Conservation (phyloP, 495 filamentous ascomycete genomes). For the Talaromyces liani region DNA sequence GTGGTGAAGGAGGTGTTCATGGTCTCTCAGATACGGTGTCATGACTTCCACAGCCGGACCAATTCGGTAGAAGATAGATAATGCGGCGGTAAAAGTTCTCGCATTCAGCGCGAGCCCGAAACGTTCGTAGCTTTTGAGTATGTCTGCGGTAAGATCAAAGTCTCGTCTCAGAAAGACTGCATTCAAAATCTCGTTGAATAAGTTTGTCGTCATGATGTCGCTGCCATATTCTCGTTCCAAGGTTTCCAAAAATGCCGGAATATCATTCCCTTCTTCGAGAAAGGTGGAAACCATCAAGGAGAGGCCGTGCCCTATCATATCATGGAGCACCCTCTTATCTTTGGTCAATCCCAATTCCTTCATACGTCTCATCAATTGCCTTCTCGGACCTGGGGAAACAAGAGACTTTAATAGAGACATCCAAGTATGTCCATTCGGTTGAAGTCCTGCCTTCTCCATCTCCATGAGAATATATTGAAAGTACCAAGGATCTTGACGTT, state of each 20-base stretch:
- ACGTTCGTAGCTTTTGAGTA: neutral
- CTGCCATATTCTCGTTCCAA: slow-evolving; percentile 22
- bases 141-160: neutral
- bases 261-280: slow-evolving; percentile 24
- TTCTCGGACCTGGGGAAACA: slow-evolving; percentile 22
- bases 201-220: slow-evolving; percentile 25
- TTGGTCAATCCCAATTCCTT: slow-evolving; percentile 24
- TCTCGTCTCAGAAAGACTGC: neutral
- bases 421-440: slow-evolving; percentile 39
- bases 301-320: slow-evolving; percentile 23
- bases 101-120: neutral
- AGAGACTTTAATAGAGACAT: slow-evolving; percentile 28
- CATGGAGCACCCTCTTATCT: slow-evolving; percentile 14
- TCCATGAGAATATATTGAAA: slow-evolving; percentile 24
- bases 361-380: slow-evolving; percentile 27
- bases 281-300: slow-evolving; percentile 26
- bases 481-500: slow-evolving; percentile 23
- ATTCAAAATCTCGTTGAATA: slow-evolving; percentile 31
- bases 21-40: neutral
- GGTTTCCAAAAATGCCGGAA: slow-evolving; percentile 27
- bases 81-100: neutral
- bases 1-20: slow-evolving; percentile 13
- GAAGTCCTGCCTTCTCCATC: slow-evolving; percentile 28
- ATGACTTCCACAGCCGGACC: neutral
- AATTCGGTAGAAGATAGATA: neutral